Evolutionary conservation across 1,139 yeast genomes (phyloP), one percentile per base, ranked within the genome.

Genomic region (Taphrina pruni): DNA sequence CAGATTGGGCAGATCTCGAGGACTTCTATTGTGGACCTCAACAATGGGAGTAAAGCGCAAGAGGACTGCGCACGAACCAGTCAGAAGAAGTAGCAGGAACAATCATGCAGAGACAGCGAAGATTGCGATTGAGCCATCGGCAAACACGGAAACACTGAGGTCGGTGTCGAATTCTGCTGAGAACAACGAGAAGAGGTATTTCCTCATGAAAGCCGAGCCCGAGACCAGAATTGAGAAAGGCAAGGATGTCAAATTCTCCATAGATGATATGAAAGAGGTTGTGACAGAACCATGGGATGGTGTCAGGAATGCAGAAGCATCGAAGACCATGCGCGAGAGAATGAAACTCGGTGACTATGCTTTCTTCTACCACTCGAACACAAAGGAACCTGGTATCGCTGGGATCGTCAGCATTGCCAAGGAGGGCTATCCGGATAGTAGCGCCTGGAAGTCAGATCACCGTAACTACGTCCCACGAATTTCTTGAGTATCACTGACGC

Each of bases 131-230:
- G 32, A 26, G 32, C 32, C 4, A 26, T 26, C 32, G 32, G 32
- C 32, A 26, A 26, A 26, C 32, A 26, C 32, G 32, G 32, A 26
- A 26, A 26, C 32, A 26, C 32, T 26, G 32, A 26, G 32, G 32
- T 26, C 32, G 32, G 32, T 26, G 32, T 26, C 32, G 32, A 26
- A 11, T 39, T 39, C 43, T 11, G 43, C 14, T 14, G 43, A 9
- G 11, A 39, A 39, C 14, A 14, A 39, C 14, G 43, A 39, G 43
- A 14, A 9, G 8, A 55, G 69, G 43, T 83, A 79, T 73, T 85
- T 87, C 87, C 78, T 85, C 2, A 78, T 85, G 67, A 85, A 85
- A 73, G 83, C 86, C 1, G 87, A 85, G 74, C 87, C 87, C 0
- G 77, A 77, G 54, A 72, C 82, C 0, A 76, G 87, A 43, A 74